Conservation (phyloP, 345 rosid species). For the Populus pruinosa region DNA sequence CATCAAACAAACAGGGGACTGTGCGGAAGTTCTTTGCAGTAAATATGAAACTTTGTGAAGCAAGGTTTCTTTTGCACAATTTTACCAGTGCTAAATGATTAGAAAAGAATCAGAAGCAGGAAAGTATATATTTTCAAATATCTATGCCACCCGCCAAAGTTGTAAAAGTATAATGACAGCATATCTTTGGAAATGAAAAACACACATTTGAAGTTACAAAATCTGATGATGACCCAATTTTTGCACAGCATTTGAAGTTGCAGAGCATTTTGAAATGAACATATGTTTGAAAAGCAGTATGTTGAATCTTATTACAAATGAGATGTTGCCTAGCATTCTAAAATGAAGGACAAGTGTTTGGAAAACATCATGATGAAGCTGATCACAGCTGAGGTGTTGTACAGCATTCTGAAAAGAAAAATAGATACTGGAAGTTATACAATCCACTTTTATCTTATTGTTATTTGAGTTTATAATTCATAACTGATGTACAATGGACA, state of each 20-base stretch:
- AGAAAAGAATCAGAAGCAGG: not conserved
- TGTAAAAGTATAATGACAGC: too few relatives aligned
- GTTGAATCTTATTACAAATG: too few relatives aligned
- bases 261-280: not conserved
- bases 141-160: too few relatives aligned
- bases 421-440: not conserved
- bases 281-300: not conserved
- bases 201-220: too few relatives aligned
- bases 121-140: too few relatives aligned
- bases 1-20: not conserved
- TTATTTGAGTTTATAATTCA: not conserved
- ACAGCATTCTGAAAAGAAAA: not conserved
- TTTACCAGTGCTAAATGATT: not conserved
- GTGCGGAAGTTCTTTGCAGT: not conserved
- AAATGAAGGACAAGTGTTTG: not conserved
- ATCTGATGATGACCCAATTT: too few relatives aligned
- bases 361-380: not conserved
- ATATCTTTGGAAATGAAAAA: too few relatives aligned
- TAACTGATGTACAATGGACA: not conserved
- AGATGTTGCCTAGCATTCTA: not conserved
- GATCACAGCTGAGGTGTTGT: not conserved
- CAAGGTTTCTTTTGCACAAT: not conserved
- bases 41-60: not conserved
- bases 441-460: not conserved
- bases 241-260: not conserved